Base-by-base conservation (phyloP, 345 rosid genomes). In the Erysimum cheiranthoides region DNA sequence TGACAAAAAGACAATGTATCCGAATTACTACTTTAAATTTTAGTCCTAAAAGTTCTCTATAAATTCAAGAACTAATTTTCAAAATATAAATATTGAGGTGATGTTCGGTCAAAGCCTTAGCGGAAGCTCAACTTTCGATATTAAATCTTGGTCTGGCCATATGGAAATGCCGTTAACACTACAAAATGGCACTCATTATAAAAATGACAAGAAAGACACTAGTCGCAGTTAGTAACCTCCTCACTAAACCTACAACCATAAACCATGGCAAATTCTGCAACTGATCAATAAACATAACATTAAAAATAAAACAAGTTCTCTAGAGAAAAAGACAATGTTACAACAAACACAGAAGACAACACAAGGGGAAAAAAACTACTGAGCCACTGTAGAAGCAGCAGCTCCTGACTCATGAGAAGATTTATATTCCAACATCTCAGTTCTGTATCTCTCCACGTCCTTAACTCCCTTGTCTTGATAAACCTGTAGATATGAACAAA, bases 401-500 rank as follows among this genome's bases (percentile, higher is more conserved):
- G 79, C 59, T 88, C 96, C 71, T 75, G 81, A 5, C 78, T 86
- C 60, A 47, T 81, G 74, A 21, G 87, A 75, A 46, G 89, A 82
- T 46, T 68, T 82, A 73, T 88, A 84, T 58, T 85, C 85, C 84
- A 63, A 46, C 97, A 93, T 86, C 82, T 91, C 97, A 6, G 54
- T 76, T 83, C 73, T 80, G 82, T 86, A 89, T 79, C 93, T 88
- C 83, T 84, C 93, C 82, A 86, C 87, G 68, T 91, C 97, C 84
- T 81, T 77, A 64, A 82, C 40, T 51, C 93, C 88, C 78, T 83
- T 89, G 69, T 89, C 95, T 82, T 89, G 89, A 80, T 89, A 90
- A 63, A 83, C 84, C 93, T 90, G 84, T 73, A 31, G 46, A 8
- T 2, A 57, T 58, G 3, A 57, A 13, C 16, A 42, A 11, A 10